A percentile compares a stretch with the other conserved stretches of the same genome.
Conservation (phyloP, 768 basidiomycete species). For the Hypholoma fasciculare region DNA sequence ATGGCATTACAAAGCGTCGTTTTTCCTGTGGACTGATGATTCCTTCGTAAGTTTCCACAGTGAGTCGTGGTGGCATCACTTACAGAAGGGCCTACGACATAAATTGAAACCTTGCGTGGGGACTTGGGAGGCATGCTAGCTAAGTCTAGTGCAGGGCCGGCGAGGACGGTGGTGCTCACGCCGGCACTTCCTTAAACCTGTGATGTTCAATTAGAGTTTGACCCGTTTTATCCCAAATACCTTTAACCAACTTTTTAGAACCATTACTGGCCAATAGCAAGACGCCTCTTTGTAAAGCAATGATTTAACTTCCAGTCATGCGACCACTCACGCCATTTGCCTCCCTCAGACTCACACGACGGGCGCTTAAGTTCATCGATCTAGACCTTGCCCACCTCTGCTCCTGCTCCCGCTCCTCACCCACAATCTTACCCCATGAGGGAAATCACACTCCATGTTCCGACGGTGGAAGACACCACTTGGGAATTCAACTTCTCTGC, state of each 20-base stretch:
- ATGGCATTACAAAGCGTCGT: constrained; percentile 63
- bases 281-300: not conserved
- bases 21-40: constrained; percentile 60
- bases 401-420: not conserved
- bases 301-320: not conserved
- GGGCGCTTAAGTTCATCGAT: constrained; percentile 18
- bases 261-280: not conserved
- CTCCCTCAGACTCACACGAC: constrained; percentile 9
- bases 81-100: constrained; percentile 55
- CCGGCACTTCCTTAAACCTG: too few species aligned
- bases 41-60: not conserved
- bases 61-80: constrained; percentile 13
- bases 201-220: too few species aligned
- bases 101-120: constrained; percentile 26
- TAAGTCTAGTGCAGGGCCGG: too few species aligned
- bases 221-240: too few species aligned
- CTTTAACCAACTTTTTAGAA: not conserved
- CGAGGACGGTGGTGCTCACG: too few species aligned
- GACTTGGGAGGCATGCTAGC: not conserved
- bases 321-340: constrained; percentile 1
- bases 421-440: constrained; percentile 28
- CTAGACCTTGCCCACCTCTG: not conserved
- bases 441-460: constrained; percentile 37
- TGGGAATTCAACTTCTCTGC: constrained; percentile 50
- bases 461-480: constrained; percentile 46